These are phyloP conservation scores for Trichosporon sp. DNA, from an alignment of 1,284 basidiomycete species.

Conservation along the genomic window DNA sequence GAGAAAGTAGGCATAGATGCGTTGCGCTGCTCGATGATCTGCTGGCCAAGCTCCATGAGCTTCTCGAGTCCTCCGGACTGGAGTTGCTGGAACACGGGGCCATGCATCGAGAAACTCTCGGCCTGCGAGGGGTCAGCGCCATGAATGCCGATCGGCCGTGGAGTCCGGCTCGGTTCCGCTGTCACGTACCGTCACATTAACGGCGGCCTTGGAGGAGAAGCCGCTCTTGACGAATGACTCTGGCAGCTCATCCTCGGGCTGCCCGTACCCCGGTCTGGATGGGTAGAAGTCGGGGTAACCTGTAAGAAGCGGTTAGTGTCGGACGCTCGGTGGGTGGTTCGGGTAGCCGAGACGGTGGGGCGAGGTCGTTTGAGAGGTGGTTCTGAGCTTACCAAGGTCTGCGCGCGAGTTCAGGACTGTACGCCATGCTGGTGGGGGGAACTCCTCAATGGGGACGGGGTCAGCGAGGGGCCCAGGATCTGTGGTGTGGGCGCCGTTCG, in stretches of 20 bases:
- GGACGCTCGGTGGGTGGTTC: not conserved
- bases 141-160: not conserved
- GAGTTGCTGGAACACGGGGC: conserved; percentile 60
- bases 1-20: conserved; percentile 45
- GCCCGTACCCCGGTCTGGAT: conserved; percentile 74
- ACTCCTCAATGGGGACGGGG: conserved; percentile 50
- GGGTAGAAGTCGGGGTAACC: conserved; percentile 86
- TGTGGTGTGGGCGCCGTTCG: conserved; percentile 20
- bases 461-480: conserved; percentile 30
- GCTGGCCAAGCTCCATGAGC: conserved; percentile 76
- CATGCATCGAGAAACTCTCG: conserved; percentile 63
- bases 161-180: not conserved
- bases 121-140: conserved; percentile 49
- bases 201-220: conserved; percentile 64
- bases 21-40: conserved; percentile 67
- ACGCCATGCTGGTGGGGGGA: conserved; percentile 53
- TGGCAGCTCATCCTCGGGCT: conserved; percentile 81
- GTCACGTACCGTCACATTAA: conserved; percentile 49
- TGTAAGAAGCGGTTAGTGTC: conserved; percentile 46
- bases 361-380: not conserved
- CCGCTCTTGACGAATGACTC: conserved; percentile 78
- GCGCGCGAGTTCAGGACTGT: conserved; percentile 49
- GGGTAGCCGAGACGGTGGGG: not conserved
- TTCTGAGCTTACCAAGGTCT: conserved; percentile 49
- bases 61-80: conserved; percentile 63